Evolutionary conservation across 148 eudicot species (phyloP).

Genomic region (Cornus controversa): DNA sequence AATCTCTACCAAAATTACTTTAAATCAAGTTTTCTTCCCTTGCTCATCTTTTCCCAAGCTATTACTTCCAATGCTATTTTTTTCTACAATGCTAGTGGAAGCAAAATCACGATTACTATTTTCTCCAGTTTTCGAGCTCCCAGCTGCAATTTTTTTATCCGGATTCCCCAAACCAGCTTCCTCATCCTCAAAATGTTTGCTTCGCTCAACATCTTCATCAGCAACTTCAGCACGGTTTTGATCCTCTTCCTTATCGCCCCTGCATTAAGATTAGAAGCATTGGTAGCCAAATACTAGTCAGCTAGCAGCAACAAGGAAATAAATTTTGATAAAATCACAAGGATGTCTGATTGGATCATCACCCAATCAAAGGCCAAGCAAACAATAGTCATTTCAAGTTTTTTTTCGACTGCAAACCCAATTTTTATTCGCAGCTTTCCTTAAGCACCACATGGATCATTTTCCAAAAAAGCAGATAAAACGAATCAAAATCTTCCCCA

Average conservation of each 20-base stretch:
- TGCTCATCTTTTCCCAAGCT: neutral
- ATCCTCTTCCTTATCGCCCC: conserved; percentile 57
- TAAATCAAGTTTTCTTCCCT: conserved; percentile 1
- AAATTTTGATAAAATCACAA: neutral
- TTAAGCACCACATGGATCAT: neutral
- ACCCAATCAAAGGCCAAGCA: neutral
- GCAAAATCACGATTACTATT: conserved; percentile 6
- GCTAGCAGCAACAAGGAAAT: neutral
- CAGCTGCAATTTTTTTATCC: conserved; percentile 11
- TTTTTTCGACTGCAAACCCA: too few relatives aligned
- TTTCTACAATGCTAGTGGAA: neutral
- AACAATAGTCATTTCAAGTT: neutral
- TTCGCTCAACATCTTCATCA: conserved; percentile 32
- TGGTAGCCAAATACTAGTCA: neutral
- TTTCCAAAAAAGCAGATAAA: neutral
- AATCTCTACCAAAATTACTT: neutral
- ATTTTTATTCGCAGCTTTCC: neutral
- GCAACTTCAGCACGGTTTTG: conserved; percentile 34
- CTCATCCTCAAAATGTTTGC: conserved; percentile 45
- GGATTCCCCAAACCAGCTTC: conserved; percentile 28
- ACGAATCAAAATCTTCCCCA: neutral
- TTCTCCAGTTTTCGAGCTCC: conserved; percentile 24
- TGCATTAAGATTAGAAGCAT: conserved; percentile 18
- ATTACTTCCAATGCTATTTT: neutral
- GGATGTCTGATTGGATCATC: neutral